These are phyloP conservation scores for Vigna hirtella DNA, from an alignment of 306 rosid species.

Conservation along the genomic window DNA sequence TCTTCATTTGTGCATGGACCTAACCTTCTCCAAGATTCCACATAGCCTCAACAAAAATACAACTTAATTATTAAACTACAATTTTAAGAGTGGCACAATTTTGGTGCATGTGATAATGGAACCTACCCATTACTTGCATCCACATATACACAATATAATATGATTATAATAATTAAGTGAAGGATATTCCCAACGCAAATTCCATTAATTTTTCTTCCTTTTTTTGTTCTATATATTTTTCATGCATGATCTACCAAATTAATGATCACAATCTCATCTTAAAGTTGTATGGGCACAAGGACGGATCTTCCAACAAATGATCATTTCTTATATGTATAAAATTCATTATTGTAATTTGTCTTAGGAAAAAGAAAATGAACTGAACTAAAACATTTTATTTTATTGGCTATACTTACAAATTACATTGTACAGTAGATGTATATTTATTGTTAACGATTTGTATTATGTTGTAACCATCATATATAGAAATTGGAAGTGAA, in stretches of 20 bases:
- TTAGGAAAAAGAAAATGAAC: too few species aligned
- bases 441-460: too few species aligned
- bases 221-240: neutral
- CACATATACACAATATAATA: neutral
- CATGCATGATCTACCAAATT: neutral
- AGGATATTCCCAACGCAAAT: constrained; percentile 39
- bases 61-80: neutral
- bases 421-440: too few species aligned
- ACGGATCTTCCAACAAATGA: neutral
- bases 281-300: neutral
- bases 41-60: neutral
- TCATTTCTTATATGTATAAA: too few species aligned
- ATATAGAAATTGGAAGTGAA: too few species aligned
- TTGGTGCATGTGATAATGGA: constrained; percentile 42
- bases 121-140: constrained; percentile 29
- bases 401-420: too few species aligned
- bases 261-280: neutral
- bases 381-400: too few species aligned
- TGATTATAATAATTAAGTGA: neutral
- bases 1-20: constrained; percentile 42
- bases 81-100: constrained; percentile 12
- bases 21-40: constrained; percentile 51
- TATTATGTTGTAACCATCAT: too few species aligned
- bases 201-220: neutral
- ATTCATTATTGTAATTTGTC: too few species aligned